These are phyloP conservation scores for Ophiostoma piceae DNA, from an alignment of 2,329 filamentous ascomycete genomes.

Conservation along the genomic window DNA sequence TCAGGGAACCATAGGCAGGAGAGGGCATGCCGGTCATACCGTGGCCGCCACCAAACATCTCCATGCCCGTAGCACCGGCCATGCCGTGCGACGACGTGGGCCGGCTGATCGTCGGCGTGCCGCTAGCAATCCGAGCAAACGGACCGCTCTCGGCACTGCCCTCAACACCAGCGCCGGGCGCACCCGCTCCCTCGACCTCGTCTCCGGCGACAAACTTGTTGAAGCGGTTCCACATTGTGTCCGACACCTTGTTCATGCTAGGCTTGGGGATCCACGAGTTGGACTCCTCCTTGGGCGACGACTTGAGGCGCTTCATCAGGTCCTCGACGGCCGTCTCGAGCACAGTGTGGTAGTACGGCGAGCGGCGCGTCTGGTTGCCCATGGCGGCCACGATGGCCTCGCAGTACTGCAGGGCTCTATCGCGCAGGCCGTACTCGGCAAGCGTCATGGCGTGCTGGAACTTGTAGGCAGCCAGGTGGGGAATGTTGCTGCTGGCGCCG, in stretches of 20 bases:
- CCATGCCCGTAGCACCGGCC: slow-evolving; percentile 53
- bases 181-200: slow-evolving; percentile 62
- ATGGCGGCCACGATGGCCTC: slow-evolving; percentile 74
- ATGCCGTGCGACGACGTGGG: slow-evolving; percentile 59
- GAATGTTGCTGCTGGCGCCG: not conserved
- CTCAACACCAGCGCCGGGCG: slow-evolving; percentile 49
- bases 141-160: slow-evolving; percentile 62
- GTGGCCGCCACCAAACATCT: slow-evolving; percentile 61
- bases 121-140: slow-evolving; percentile 75
- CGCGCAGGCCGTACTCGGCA: slow-evolving; percentile 74
- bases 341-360: slow-evolving; percentile 75
- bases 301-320: slow-evolving; percentile 73
- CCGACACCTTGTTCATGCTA: slow-evolving; percentile 92
- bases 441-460: slow-evolving; percentile 78
- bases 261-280: slow-evolving; percentile 91
- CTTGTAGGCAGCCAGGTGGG: slow-evolving; percentile 88
- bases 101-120: slow-evolving; percentile 68
- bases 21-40: slow-evolving; percentile 27
- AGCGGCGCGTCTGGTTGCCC: slow-evolving; percentile 73
- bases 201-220: slow-evolving; percentile 95
- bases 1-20: slow-evolving; percentile 34
- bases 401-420: slow-evolving; percentile 86
- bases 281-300: slow-evolving; percentile 74
- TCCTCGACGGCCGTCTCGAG: slow-evolving; percentile 77
- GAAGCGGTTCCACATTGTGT: slow-evolving; percentile 84